A percentile compares a stretch with the other conserved stretches of the same genome.
Evolutionary conservation across 1,139 yeast species (phyloP).

Genomic region (Nakaseomyces bracarensis): DNA sequence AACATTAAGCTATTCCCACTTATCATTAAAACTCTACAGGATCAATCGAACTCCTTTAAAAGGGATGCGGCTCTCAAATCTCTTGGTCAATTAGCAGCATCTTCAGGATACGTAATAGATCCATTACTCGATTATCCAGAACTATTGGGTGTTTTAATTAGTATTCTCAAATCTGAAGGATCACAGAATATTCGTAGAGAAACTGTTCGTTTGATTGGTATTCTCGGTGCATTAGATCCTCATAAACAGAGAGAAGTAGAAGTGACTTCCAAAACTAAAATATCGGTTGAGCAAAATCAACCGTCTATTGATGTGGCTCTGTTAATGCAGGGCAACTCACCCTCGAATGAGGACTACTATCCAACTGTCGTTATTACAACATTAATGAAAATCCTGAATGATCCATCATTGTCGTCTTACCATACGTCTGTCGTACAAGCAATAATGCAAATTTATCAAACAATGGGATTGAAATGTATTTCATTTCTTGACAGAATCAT

Average conservation of each 20-base stretch:
- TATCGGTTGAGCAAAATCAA: slow-evolving; percentile 70
- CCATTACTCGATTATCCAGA: slow-evolving; percentile 91
- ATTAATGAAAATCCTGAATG: slow-evolving; percentile 72
- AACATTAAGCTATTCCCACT: slow-evolving; percentile 77
- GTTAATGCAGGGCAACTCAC: slow-evolving; percentile 90
- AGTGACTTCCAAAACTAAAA: slow-evolving; percentile 49
- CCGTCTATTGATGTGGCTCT: slow-evolving; percentile 87
- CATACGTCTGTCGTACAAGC: slow-evolving; percentile 91
- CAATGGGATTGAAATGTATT: slow-evolving; percentile 81
- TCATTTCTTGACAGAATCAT: slow-evolving; percentile 79
- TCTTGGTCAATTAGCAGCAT: slow-evolving; percentile 78
- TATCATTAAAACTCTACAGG: slow-evolving; percentile 79
- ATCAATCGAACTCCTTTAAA: slow-evolving; percentile 80
- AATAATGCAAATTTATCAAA: slow-evolving; percentile 80
- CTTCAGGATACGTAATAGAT: slow-evolving; percentile 94
- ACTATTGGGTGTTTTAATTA: slow-evolving; percentile 69
- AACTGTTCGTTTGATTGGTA: slow-evolving; percentile 82
- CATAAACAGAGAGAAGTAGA: slow-evolving; percentile 91
- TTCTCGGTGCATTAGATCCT: slow-evolving; percentile 94
- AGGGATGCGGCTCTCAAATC: slow-evolving; percentile 86
- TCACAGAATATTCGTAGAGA: slow-evolving; percentile 71
- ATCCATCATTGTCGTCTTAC: slow-evolving; percentile 74
- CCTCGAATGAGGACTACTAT: slow-evolving; percentile 86
- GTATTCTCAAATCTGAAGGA: slow-evolving; percentile 75
- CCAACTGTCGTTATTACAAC: slow-evolving; percentile 91